A percentile compares a stretch with the other conserved stretches of the same genome.
Evolutionary conservation across 352 stramenopile genomes (phyloP).

Genomic region (Pythium oligandrum): DNA sequence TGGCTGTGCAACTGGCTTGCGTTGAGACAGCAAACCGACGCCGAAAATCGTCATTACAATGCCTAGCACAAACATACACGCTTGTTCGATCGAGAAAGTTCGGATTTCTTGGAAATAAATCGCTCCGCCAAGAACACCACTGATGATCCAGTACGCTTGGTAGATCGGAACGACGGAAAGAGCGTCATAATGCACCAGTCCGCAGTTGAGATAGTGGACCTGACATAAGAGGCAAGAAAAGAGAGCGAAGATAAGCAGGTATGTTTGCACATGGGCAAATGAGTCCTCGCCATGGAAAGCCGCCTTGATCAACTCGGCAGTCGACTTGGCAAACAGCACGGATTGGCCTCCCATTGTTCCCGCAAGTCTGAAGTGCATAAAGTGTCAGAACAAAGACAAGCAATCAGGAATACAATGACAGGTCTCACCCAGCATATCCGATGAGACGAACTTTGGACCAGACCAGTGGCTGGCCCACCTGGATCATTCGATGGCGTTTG

Average conservation of each 20-base stretch:
- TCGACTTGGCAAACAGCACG: conserved; percentile 84
- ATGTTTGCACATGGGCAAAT: conserved; percentile 58
- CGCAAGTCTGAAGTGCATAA: conserved; percentile 25
- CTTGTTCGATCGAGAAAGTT: conserved; percentile 65
- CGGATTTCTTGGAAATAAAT: conserved; percentile 92
- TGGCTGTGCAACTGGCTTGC: conserved; percentile 36
- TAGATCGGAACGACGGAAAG: conserved; percentile 83
- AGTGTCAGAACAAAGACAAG: background rate
- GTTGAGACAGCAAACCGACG: conserved; percentile 77
- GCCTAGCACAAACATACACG: conserved; percentile 80
- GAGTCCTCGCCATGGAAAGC: conserved; percentile 58
- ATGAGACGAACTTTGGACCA: conserved; percentile 72
- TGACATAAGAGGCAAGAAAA: conserved; percentile 58
- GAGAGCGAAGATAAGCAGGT: conserved; percentile 61
- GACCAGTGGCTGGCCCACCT: conserved; percentile 50
- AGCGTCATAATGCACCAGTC: conserved; percentile 73
- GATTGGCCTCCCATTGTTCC: conserved; percentile 81
- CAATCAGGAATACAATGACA: background rate
- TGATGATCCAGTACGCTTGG: conserved; percentile 89
- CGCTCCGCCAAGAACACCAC: conserved; percentile 78
- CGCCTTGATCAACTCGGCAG: conserved; percentile 68
- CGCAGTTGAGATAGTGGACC: conserved; percentile 80
- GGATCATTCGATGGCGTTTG: conserved; percentile 68
- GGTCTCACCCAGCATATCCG: conserved; percentile 44
- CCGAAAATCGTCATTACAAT: conserved; percentile 79